These are phyloP conservation scores for Corymbia citriodora DNA, from an alignment of 441 rosid species.

Conservation along the genomic window DNA sequence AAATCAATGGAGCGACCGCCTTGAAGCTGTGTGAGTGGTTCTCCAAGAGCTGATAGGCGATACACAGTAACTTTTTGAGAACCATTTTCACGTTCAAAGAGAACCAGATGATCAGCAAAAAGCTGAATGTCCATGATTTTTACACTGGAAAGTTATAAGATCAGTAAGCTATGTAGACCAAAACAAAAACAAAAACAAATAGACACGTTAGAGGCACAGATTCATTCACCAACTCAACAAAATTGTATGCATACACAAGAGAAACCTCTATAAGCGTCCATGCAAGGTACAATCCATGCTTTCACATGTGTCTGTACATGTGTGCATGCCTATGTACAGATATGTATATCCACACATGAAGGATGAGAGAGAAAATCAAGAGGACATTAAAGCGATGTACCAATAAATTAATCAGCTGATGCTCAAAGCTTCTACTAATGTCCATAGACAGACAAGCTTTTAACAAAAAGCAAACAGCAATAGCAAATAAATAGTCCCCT, in stretches of 20 bases:
- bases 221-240: not conserved
- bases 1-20: conserved; percentile 59
- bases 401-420: not conserved
- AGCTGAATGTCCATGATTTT: conserved; percentile 73
- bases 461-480: not conserved
- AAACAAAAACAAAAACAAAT: not conserved
- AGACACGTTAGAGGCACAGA: not conserved
- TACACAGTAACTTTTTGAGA: conserved; percentile 52
- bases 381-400: not conserved
- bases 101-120: conserved; percentile 67
- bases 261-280: not conserved
- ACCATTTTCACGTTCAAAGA: conserved; percentile 74
- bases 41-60: conserved; percentile 61
- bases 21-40: conserved; percentile 56
- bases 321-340: not conserved
- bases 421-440: not conserved
- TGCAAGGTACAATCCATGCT: not conserved
- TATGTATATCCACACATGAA: not conserved
- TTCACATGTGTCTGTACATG: not conserved
- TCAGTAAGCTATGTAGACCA: not conserved
- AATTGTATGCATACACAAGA: not conserved
- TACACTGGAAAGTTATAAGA: conserved; percentile 30
- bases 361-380: not conserved
- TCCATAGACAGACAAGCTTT: not conserved
- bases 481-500: not conserved